Percentiles rank a stretch among this genome's conserved stretches.
Evolutionary conservation across 1,284 basidiomycete species (phyloP).

Genomic region (Moniliophthora roreri): DNA sequence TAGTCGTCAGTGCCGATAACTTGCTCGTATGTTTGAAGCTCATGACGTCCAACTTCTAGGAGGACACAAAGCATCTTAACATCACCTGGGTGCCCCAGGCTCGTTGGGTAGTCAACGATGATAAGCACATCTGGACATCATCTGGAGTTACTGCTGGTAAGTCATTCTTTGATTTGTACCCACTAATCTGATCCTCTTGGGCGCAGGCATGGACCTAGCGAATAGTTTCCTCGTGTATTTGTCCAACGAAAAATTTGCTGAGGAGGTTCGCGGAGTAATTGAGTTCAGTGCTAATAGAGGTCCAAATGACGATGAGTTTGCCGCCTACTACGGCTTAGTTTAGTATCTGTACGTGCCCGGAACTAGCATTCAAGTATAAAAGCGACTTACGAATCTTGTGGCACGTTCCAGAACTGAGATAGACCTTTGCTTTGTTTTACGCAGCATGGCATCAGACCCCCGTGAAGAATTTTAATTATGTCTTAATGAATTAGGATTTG

Average conservation of each 20-base stretch:
- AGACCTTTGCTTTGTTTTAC: too few relatives aligned
- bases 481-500: too few relatives aligned
- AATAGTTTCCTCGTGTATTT: slow-evolving; percentile 34
- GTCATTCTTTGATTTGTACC: background rate
- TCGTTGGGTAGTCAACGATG: slow-evolving; percentile 37
- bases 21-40: background rate
- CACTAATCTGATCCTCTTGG: background rate
- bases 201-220: slow-evolving; percentile 32
- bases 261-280: slow-evolving; percentile 23
- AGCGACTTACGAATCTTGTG: too few relatives aligned
- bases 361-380: too few relatives aligned
- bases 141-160: slow-evolving; percentile 37
- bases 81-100: slow-evolving; percentile 35
- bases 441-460: too few relatives aligned
- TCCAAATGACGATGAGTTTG: slow-evolving; percentile 34
- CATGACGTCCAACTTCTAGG: slow-evolving; percentile 15
- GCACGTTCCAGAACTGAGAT: too few relatives aligned
- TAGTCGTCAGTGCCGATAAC: slow-evolving; percentile 15
- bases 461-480: too few relatives aligned
- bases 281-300: slow-evolving; percentile 26
- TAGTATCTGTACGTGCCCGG: too few relatives aligned
- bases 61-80: slow-evolving; percentile 19
- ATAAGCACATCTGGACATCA: slow-evolving; percentile 34
- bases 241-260: slow-evolving; percentile 26
- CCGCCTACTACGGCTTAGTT: slow-evolving; percentile 26